A percentile compares a stretch with the other conserved stretches of the same genome.
Evolutionary conservation across 1,284 basidiomycete genomes (phyloP).

Genomic region (Porodaedalea pini): DNA sequence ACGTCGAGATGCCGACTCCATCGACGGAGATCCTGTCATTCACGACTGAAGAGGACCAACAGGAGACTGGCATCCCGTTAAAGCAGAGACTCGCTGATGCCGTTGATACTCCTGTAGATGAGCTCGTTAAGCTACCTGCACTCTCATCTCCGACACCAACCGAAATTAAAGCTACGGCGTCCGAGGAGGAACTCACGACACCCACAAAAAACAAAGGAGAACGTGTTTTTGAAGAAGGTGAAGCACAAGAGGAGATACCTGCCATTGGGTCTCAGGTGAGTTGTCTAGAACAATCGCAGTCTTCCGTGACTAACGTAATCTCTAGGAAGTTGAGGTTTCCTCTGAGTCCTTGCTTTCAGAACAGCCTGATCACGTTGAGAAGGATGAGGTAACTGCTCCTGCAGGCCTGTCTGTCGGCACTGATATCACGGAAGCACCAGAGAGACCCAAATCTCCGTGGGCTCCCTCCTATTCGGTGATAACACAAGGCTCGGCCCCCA

Average conservation of each 20-base stretch:
- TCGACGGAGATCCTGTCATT: constrained; percentile 2
- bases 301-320: background rate
- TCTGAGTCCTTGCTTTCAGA: background rate
- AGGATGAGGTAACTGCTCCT: background rate
- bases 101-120: background rate
- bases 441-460: constrained; percentile 16
- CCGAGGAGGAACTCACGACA: constrained; percentile 5
- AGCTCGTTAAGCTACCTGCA: background rate
- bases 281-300: background rate
- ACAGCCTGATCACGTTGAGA: background rate
- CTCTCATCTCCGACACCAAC: background rate
- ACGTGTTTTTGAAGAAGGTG: background rate
- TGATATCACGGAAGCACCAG: constrained; percentile 1
- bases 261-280: background rate
- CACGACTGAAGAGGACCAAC: background rate
- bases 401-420: constrained; percentile 5
- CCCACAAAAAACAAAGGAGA: background rate
- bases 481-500: constrained; percentile 1
- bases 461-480: constrained; percentile 16
- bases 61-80: background rate
- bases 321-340: background rate
- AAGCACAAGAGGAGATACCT: background rate
- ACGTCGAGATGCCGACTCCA: constrained; percentile 11
- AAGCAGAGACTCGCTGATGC: constrained; percentile 3
- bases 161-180: background rate